Conservation (phyloP, 345 rosid species). For the Anastatica hierochuntica region DNA sequence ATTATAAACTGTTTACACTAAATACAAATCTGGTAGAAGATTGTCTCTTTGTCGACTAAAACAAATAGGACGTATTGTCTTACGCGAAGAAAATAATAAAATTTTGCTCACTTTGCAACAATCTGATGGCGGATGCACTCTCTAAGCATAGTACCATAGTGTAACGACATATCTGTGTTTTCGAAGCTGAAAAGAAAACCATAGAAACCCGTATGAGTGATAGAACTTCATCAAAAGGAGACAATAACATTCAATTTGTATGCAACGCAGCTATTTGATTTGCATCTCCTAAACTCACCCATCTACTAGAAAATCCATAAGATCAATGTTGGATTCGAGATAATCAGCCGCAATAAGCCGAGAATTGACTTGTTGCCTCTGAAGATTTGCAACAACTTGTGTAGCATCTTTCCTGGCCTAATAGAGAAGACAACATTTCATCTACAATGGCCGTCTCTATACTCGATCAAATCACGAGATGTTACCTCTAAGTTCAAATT, state of each 20-base stretch:
- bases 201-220: conserved; percentile 1
- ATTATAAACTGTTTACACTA: neutral
- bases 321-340: conserved; percentile 78
- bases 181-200: conserved; percentile 47
- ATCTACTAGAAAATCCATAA: conserved; percentile 57
- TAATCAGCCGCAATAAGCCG: conserved; percentile 81
- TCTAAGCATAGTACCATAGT: conserved; percentile 94
- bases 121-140: conserved; percentile 97
- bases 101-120: conserved; percentile 66
- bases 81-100: too few species aligned
- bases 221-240: neutral
- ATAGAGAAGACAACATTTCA: neutral
- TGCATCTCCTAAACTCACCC: conserved; percentile 45
- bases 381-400: conserved; percentile 95
- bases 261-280: too few species aligned
- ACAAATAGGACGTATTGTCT: neutral
- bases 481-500: conserved; percentile 83
- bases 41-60: neutral
- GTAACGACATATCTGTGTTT: conserved; percentile 82
- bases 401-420: conserved; percentile 98
- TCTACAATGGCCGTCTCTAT: neutral
- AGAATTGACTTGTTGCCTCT: conserved; percentile 90
- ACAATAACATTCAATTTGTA: neutral
- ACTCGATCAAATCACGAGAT: too few species aligned
- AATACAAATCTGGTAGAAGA: neutral